Evolutionary conservation across 2,329 filamentous ascomycete genomes (phyloP), one percentile per base, ranked within the genome.

Genomic region (Epichloe bromicola): DNA sequence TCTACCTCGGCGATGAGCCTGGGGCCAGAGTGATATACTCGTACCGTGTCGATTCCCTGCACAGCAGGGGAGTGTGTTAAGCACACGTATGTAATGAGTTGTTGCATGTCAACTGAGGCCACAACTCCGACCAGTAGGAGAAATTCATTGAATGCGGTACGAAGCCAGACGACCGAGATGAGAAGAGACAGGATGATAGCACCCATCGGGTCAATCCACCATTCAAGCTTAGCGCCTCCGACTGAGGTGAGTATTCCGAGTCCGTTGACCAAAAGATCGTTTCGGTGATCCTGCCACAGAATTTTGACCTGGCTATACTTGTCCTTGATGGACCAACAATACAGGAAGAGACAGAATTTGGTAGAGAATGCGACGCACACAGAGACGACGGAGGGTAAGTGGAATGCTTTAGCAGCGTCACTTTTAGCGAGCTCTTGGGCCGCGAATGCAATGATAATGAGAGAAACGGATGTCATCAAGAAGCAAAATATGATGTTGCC

Each of bases 401-500:
- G 80, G 68, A 96, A 95, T 2, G 63, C 61, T 58, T 85, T 85
- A 14, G 74, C 77, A 1, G 74, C 69, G 0, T 72, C 68, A 1
- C 72, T 73, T 43, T 73, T 68, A 1, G 70, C 74, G 2, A 97
- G 74, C 52, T 94, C 83, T 51, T 82, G 78, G 30, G 80, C 75
- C 1, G 90, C 89, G 65, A 96, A 88, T 20, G 91, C 88, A 60
- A 98, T 93, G 51, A 98, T 81, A 62, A 97, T 88, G 57, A 94
- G 75, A 0, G 89, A 95, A 7, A 97, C 91, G 10, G 88, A 74
- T 19, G 83, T 89, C 93, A 98, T 97, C 59, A 98, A 74, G 67
- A 95, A 95, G 69, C 89, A 95, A 68, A 98, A 98, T 53, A 85
- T 82, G 57, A 97, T 96, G 63, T 97, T 98, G 49, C 93, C 93